A percentile compares a stretch with the other conserved stretches of the same genome.
phyloP scores from a whole-genome alignment of 2,329 filamentous ascomycete species.

The Davidsoniella neocaledoniae region DNA sequence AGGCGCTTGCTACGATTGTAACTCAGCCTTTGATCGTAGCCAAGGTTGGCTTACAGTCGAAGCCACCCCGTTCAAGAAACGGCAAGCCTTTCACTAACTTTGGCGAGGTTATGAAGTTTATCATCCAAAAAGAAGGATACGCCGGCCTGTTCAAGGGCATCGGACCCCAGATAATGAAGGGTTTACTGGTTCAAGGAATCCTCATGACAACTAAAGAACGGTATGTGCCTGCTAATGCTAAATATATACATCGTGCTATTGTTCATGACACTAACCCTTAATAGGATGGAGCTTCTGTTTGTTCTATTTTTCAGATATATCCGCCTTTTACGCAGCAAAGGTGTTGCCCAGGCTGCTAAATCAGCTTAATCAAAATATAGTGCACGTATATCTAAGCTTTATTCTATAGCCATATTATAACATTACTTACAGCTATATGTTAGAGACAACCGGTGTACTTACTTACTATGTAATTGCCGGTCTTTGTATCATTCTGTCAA shows the following conservation, averaged over 20 bases:
- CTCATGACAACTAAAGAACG: slow-evolving; percentile 99
- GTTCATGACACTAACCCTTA: neutral
- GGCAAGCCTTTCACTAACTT: slow-evolving; percentile 92
- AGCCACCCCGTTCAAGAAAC: slow-evolving; percentile 64
- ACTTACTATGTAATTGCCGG: too few relatives aligned
- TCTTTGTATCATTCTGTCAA: too few relatives aligned
- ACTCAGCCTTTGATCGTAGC: slow-evolving; percentile 96
- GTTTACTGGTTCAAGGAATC: slow-evolving; percentile 81
- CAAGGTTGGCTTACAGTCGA: slow-evolving; percentile 91
- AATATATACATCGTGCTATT: neutral
- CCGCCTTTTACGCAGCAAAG: slow-evolving; percentile 42
- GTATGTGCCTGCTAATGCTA: slow-evolving; percentile 28
- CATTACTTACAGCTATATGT: too few relatives aligned
- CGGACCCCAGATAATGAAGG: slow-evolving; percentile 82
- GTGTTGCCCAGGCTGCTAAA: slow-evolving; percentile 3
- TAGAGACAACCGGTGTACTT: too few relatives aligned
- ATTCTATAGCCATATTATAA: too few relatives aligned
- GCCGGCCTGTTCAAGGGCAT: slow-evolving; percentile 92
- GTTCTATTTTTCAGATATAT: slow-evolving; percentile 73
- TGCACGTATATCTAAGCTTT: neutral
- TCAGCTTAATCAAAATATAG: neutral
- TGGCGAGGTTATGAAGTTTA: slow-evolving; percentile 85
- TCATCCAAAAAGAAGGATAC: slow-evolving; percentile 71
- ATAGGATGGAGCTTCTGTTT: slow-evolving; percentile 73
- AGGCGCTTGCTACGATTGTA: slow-evolving; percentile 74